Conservation (phyloP, 805 yeast genomes). For the Candida wancherniae region DNA sequence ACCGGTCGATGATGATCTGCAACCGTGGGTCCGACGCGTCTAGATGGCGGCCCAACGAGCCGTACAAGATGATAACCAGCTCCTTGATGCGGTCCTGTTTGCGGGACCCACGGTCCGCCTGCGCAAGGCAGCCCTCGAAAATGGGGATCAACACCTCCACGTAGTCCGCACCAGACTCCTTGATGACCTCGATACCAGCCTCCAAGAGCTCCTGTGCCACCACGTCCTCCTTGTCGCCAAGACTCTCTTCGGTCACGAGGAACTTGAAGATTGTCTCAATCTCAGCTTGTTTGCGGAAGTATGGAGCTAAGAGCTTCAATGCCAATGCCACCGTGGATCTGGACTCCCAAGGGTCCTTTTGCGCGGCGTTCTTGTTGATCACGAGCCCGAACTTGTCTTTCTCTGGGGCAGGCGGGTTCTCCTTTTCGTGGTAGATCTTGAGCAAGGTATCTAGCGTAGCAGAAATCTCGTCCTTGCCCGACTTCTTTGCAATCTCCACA, state of each 20-base stretch:
- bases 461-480: constrained; percentile 20
- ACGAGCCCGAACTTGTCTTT: constrained; percentile 78
- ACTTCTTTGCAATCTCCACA: constrained; percentile 28
- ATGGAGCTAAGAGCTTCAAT: constrained; percentile 51
- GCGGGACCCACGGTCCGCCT: constrained; percentile 43
- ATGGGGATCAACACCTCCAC: constrained; percentile 76
- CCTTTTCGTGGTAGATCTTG: constrained; percentile 52
- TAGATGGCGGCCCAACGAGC: constrained; percentile 85
- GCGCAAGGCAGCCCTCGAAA: constrained; percentile 66
- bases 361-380: constrained; percentile 53
- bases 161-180: constrained; percentile 55
- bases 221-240: constrained; percentile 67
- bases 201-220: constrained; percentile 83
- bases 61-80: constrained; percentile 80
- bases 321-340: constrained; percentile 79
- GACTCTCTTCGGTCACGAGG: constrained; percentile 56
- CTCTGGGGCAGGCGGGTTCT: constrained; percentile 71
- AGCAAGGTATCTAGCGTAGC: constrained; percentile 43
- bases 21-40: constrained; percentile 62
- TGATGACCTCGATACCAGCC: constrained; percentile 77
- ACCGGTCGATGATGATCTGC: constrained; percentile 57
- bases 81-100: constrained; percentile 65
- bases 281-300: constrained; percentile 31
- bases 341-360: constrained; percentile 77
- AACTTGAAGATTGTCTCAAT: constrained; percentile 58